Evolutionary conservation across 2,329 filamentous ascomycete genomes (phyloP), one percentile per base, ranked within the genome.

Genomic region (Emydomyces testavorans): DNA sequence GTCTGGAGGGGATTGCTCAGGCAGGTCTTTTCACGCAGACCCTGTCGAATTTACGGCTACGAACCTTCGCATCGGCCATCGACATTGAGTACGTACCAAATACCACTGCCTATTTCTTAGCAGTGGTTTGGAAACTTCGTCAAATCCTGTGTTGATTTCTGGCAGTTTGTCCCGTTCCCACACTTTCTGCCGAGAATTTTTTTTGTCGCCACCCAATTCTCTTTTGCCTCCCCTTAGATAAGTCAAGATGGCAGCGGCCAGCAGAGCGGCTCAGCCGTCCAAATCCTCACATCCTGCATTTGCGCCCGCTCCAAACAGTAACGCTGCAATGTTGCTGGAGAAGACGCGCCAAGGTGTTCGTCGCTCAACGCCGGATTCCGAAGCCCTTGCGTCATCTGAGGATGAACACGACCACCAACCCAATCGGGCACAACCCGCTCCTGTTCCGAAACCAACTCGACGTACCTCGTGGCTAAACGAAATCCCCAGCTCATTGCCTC

Each of bases 361-460:
- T 57, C 83, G 85, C 46, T 88, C 87, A 6, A 95, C 90, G 1
- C 90, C 90, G 18, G 92, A 96, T 62, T 95, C 89, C 2, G 90
- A 96, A 63, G 90, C 86, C 44, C 71, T 96, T 51, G 88, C 84
- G 45, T 96, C 90, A 56, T 95, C 89, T 10, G 92, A 96, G 64
- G 92, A 96, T 64, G 92, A 98, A 65, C 76, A 72, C 49, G 84
- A 94, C 6, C 43, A 52, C 52, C 74, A 79, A 55, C 73, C 43
- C 6, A 37, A 73, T 37, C 71, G 77, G 75, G 49, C 65, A 61
- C 58, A 67, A 67, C 53, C 72, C 73, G 57, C 68, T 66, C 57
- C 75, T 69, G 42, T 74, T 68, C 56, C 65, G 42, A 85, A 81
- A 57, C 78, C 83, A 39, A 76, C 75, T 21, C 79, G 85, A 48